These are phyloP conservation scores for Akanthomyces uredinophilus DNA, from an alignment of 2,329 filamentous ascomycete species.

Conservation along the genomic window DNA sequence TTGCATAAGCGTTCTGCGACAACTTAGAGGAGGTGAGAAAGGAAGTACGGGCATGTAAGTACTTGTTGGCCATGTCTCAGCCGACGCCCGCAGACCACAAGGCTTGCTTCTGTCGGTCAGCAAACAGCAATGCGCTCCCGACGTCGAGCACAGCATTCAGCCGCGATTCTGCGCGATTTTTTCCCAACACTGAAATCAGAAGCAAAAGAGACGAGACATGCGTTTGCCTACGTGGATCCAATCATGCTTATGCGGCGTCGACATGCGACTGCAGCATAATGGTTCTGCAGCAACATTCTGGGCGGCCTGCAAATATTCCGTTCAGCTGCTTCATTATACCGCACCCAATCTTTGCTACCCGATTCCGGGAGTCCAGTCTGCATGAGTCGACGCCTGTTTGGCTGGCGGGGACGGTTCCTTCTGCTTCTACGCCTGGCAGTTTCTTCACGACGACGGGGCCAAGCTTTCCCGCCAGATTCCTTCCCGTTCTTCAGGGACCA, in stretches of 20 bases:
- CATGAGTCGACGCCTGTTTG: neutral
- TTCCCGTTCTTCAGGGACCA: neutral
- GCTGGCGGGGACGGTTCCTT: neutral
- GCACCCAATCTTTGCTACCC: neutral
- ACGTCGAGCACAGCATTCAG: neutral
- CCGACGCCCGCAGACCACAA: neutral
- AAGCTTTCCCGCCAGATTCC: neutral
- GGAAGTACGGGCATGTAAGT: no score
- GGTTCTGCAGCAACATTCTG: neutral
- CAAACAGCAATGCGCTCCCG: neutral
- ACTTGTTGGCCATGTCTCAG: neutral
- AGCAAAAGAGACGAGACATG: neutral
- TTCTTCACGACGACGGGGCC: neutral
- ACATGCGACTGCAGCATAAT: neutral
- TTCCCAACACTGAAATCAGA: neutral
- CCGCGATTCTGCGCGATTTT: constrained; percentile 3
- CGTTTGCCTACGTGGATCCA: constrained; percentile 12
- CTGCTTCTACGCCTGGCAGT: neutral
- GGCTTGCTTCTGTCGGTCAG: constrained; percentile 7
- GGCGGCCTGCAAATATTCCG: neutral
- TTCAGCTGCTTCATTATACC: neutral
- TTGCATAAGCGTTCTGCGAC: constrained; percentile 12
- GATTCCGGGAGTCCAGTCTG: neutral
- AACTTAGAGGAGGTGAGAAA: neutral
- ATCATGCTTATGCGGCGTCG: neutral